Evolutionary conservation across 768 basidiomycete species (phyloP).

Genomic region (Mycena vitilis): DNA sequence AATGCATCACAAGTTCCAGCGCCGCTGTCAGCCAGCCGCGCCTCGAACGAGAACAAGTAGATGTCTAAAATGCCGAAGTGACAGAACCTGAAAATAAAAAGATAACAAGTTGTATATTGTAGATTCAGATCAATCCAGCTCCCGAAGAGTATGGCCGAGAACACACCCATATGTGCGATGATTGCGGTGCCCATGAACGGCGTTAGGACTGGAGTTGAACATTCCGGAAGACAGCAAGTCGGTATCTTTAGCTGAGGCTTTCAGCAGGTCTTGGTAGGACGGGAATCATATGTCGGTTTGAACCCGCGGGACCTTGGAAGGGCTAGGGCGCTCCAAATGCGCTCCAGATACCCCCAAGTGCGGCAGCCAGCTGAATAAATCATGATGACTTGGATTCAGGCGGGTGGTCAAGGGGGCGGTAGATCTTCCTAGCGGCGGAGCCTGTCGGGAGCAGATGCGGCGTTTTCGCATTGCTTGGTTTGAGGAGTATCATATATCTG

Average conservation of each 20-base stretch:
- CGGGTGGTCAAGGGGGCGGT: no score
- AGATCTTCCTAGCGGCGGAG: no score
- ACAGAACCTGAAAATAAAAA: neutral
- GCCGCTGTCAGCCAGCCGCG: constrained; percentile 19
- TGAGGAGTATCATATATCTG: no score
- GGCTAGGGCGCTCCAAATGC: no score
- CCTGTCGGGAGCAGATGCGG: no score
- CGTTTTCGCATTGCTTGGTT: no score
- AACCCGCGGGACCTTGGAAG: no score
- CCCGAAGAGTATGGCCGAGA: constrained; percentile 1
- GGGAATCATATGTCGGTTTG: neutral
- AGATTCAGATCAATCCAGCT: constrained; percentile 1
- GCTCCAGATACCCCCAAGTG: no score
- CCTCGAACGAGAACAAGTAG: neutral
- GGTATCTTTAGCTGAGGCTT: constrained; percentile 1
- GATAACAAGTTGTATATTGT: constrained; percentile 1
- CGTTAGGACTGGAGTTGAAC: neutral
- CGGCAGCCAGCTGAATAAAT: no score
- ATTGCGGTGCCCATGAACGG: neutral
- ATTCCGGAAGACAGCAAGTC: neutral
- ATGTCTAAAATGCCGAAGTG: constrained; percentile 7
- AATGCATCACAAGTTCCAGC: neutral
- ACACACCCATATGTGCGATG: neutral
- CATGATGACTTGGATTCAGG: no score
- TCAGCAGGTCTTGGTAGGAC: neutral